These are phyloP conservation scores for Hordeum vulgare DNA, from an alignment of 176 grass and related monocot genomes.

Conservation along the genomic window MorexV3_pseudomolecules_assembly NC_058518.1:487811641-487812140, in stretches of 20 bases:
- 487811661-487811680: neutral
- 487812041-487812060: neutral
- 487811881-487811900: neutral
- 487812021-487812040: no score
- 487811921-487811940: conserved; percentile 5
- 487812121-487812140: conserved; percentile 59
- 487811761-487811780: no score
- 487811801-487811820: no score
- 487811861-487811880: conserved; percentile 6
- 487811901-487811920: neutral
- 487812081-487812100: conserved; percentile 40
- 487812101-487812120: conserved; percentile 33
- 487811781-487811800: no score
- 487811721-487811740: neutral
- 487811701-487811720: neutral
- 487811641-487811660: neutral
- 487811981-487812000: neutral
- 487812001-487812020: no score
- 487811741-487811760: neutral
- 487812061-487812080: conserved; percentile 36
- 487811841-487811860: conserved; percentile 15
- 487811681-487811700: neutral
- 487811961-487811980: conserved; percentile 27
- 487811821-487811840: neutral
- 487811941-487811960: conserved; percentile 1